Evolutionary conservation across 176 grass and related monocot genomes (phyloP).

Genomic region (Alopecurus myosuroides): DNA sequence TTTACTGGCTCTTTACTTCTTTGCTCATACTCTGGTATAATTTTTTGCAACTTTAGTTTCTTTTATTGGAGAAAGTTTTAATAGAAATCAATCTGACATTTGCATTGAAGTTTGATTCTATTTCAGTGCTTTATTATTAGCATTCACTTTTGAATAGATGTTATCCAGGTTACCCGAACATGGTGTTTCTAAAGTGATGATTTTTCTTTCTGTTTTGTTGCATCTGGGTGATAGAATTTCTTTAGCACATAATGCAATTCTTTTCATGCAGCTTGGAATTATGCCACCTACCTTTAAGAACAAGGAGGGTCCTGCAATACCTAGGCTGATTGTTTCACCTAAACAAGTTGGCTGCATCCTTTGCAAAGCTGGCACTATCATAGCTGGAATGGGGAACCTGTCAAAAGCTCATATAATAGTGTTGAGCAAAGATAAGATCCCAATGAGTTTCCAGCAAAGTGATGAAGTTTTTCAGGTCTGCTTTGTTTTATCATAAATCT

Average conservation of each 20-base stretch:
- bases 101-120: neutral
- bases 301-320: constrained; percentile 40
- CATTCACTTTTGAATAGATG: constrained; percentile 1
- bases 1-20: neutral
- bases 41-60: too few species aligned
- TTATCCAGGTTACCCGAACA: neutral
- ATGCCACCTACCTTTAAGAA: constrained; percentile 35
- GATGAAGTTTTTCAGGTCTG: constrained; percentile 82
- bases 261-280: constrained; percentile 74
- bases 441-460: constrained; percentile 56
- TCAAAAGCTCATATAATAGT: constrained; percentile 82
- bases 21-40: neutral
- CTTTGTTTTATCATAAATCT: constrained; percentile 3
- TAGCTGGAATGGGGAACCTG: constrained; percentile 91
- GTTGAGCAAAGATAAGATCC: constrained; percentile 67
- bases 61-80: neutral
- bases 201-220: constrained; percentile 41
- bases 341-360: constrained; percentile 89
- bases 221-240: constrained; percentile 72
- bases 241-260: constrained; percentile 79
- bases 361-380: constrained; percentile 80
- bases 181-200: constrained; percentile 13
- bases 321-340: constrained; percentile 57
- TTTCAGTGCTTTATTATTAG: neutral
- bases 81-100: neutral